A percentile compares a stretch with the other conserved stretches of the same genome.
phyloP scores from a whole-genome alignment of 2,329 filamentous ascomycete species.

The Aspergillus ochraceoroseus region DNA sequence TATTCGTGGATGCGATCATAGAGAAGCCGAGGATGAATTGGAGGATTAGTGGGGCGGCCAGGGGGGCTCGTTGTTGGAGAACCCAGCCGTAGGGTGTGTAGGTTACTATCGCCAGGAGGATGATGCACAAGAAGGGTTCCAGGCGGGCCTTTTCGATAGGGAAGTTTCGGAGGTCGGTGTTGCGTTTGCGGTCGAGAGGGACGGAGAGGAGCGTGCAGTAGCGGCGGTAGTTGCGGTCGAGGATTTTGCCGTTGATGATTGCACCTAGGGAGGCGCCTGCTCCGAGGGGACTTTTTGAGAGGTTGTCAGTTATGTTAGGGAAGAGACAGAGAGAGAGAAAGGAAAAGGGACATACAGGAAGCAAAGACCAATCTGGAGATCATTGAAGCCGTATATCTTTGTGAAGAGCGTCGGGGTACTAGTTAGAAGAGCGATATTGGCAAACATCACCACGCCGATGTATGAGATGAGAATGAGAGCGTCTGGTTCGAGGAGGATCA shows the following conservation, averaged over 20 bases:
- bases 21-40: conserved; percentile 32
- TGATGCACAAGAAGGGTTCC: conserved; percentile 23
- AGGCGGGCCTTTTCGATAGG: conserved; percentile 35
- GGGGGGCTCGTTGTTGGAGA: conserved; percentile 20
- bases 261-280: conserved; percentile 20
- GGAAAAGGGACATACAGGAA: conserved; percentile 23
- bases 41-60: conserved; percentile 28
- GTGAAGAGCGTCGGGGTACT: conserved; percentile 39
- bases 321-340: background rate
- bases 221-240: conserved; percentile 25
- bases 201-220: conserved; percentile 15
- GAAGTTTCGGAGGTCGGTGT: conserved; percentile 46
- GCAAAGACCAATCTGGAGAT: conserved; percentile 26
- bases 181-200: conserved; percentile 27
- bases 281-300: conserved; percentile 20
- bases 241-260: conserved; percentile 22
- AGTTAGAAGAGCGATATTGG: conserved; percentile 40
- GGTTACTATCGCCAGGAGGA: conserved; percentile 24
- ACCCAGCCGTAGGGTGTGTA: conserved; percentile 34
- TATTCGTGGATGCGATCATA: conserved; percentile 22
- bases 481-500: conserved; percentile 40
- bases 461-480: conserved; percentile 34
- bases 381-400: conserved; percentile 34
- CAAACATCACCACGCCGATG: conserved; percentile 32
- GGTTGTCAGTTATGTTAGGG: background rate